A percentile compares a stretch with the other conserved stretches of the same genome.
Evolutionary conservation across 1,284 basidiomycete genomes (phyloP).

Genomic region (Fomitopsis betulina): DNA sequence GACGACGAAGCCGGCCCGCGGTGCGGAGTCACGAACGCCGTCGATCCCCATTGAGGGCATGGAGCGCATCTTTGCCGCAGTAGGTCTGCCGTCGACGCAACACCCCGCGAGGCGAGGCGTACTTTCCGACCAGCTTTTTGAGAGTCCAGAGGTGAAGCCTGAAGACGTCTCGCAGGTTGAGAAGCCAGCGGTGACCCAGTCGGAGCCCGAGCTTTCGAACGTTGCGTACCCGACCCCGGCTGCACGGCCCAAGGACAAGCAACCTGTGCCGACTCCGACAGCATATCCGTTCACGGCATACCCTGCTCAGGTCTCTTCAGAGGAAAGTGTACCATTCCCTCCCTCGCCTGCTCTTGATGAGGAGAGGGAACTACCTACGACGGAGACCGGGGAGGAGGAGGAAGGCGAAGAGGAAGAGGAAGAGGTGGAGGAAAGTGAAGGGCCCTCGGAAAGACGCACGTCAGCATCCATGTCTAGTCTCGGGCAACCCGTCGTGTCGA

Average conservation of each 20-base stretch:
- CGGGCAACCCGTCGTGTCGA: constrained; percentile 65
- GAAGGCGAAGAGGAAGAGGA: constrained; percentile 23
- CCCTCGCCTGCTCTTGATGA: constrained; percentile 42
- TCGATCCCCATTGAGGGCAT: constrained; percentile 46
- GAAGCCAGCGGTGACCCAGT: constrained; percentile 17
- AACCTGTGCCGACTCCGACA: constrained; percentile 19
- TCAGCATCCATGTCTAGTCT: constrained; percentile 77
- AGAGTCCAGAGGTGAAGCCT: constrained; percentile 35
- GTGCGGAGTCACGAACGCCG: constrained; percentile 26
- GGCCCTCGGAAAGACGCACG: constrained; percentile 49
- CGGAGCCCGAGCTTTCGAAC: constrained; percentile 33
- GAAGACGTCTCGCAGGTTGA: constrained; percentile 7
- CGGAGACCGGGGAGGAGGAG: constrained; percentile 23
- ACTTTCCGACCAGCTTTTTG: constrained; percentile 59
- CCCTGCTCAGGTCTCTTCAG: constrained; percentile 51
- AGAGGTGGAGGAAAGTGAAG: constrained; percentile 31
- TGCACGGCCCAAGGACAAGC: constrained; percentile 22
- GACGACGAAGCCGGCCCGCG: constrained; percentile 38
- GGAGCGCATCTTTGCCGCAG: constrained; percentile 65
- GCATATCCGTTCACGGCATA: constrained; percentile 58
- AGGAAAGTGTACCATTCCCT: constrained; percentile 67
- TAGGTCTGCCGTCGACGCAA: constrained; percentile 51
- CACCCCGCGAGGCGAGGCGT: constrained; percentile 48
- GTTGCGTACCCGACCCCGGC: constrained; percentile 32
- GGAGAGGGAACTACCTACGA: constrained; percentile 26